Evolutionary conservation across 352 stramenopile genomes (phyloP).

Genomic region (Phytophthora pluvialis): DNA sequence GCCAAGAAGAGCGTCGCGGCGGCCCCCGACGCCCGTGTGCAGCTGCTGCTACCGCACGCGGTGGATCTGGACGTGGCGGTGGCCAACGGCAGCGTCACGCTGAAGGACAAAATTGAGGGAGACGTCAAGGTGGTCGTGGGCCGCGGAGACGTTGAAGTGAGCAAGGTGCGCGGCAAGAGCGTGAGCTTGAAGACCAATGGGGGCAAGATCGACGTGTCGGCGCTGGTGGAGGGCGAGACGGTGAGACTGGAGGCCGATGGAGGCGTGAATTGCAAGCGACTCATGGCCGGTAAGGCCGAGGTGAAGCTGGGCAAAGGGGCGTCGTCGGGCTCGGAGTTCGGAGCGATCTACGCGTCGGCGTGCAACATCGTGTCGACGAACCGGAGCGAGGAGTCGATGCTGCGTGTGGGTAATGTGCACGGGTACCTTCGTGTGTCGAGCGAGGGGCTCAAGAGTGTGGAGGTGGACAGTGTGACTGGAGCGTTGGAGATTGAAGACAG

Average conservation of each 20-base stretch:
- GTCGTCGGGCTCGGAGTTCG: slow-evolving; percentile 45
- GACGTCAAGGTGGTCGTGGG: slow-evolving; percentile 69
- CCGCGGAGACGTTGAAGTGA: slow-evolving; percentile 57
- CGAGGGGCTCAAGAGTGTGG: slow-evolving; percentile 52
- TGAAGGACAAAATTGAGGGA: slow-evolving; percentile 77
- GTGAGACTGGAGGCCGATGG: slow-evolving; percentile 50
- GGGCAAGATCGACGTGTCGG: slow-evolving; percentile 48
- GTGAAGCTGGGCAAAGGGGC: slow-evolving; percentile 62
- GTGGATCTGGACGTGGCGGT: slow-evolving; percentile 58
- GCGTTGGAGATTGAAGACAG: slow-evolving; percentile 71
- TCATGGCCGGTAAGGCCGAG: slow-evolving; percentile 62
- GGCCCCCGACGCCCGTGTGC: slow-evolving; percentile 15
- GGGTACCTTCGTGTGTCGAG: slow-evolving; percentile 66
- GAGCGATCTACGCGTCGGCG: slow-evolving; percentile 74
- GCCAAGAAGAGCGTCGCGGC: slow-evolving; percentile 23
- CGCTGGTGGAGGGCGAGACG: slow-evolving; percentile 65
- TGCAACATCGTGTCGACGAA: slow-evolving; percentile 54
- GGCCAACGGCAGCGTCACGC: slow-evolving; percentile 47
- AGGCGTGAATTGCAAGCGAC: slow-evolving; percentile 58
- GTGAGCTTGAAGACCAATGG: slow-evolving; percentile 74
- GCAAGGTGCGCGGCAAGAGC: slow-evolving; percentile 69
- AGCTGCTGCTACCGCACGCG: slow-evolving; percentile 51
- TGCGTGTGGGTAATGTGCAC: slow-evolving; percentile 73
- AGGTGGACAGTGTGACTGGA: slow-evolving; percentile 76
- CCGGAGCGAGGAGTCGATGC: slow-evolving; percentile 22